phyloP scores from a whole-genome alignment of 202 grass and related monocot genomes.

The Eragrostis tef region DNA sequence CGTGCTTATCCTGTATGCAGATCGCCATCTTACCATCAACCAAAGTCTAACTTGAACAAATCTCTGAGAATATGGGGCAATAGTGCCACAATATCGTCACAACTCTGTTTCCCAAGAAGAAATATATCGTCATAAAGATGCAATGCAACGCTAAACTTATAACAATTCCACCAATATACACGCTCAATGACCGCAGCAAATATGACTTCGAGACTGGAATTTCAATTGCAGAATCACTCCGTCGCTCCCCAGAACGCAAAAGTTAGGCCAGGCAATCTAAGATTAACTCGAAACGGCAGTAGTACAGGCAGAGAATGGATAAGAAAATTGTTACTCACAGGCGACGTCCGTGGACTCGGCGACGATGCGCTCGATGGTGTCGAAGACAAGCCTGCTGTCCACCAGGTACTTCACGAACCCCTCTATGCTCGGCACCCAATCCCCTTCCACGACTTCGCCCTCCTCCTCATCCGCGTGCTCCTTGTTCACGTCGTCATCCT shows the following conservation, averaged over 20 bases:
- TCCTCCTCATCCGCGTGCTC: constrained; percentile 23
- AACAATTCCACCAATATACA: background rate
- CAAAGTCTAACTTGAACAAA: background rate
- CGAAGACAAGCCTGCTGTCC: constrained; percentile 90
- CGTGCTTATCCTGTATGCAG: no score
- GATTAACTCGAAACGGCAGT: background rate
- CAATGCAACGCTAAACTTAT: background rate
- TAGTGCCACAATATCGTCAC: background rate
- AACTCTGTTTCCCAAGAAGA: background rate
- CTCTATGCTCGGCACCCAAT: constrained; percentile 77
- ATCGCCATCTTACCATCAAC: background rate
- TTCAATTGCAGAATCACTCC: background rate
- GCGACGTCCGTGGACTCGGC: constrained; percentile 74
- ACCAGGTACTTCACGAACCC: constrained; percentile 83
- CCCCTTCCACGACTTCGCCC: constrained; percentile 16
- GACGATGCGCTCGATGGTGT: constrained; percentile 77
- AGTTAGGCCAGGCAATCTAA: background rate
- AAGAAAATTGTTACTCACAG: constrained; percentile 58
- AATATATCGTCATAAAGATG: background rate
- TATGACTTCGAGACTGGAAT: background rate
- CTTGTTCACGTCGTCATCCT: background rate
- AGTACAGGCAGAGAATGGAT: background rate
- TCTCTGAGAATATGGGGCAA: background rate
- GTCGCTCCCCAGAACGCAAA: background rate
- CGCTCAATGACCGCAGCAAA: background rate